Evolutionary conservation across 805 yeast species (phyloP).

Genomic region (Starmerella roubikii): DNA sequence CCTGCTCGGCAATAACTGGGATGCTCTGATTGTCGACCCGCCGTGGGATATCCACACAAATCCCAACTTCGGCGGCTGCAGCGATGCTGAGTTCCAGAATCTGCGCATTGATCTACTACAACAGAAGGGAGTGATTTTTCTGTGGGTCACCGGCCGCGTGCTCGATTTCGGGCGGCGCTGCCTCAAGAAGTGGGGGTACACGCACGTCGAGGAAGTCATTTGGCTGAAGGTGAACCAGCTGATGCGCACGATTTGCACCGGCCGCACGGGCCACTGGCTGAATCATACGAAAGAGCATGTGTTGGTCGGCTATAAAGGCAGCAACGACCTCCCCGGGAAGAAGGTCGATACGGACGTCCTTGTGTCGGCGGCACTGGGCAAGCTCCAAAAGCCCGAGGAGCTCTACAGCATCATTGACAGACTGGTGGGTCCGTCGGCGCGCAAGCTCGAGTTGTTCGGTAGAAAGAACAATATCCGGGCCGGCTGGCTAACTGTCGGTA

Average conservation of each 20-base stretch:
- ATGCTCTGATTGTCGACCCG: constrained; percentile 72
- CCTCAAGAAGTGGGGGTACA: constrained; percentile 69
- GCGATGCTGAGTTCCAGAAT: constrained; percentile 57
- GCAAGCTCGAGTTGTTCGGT: constrained; percentile 83
- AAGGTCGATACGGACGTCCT: constrained; percentile 57
- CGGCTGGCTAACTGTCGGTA: constrained; percentile 58
- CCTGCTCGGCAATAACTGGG: constrained; percentile 66
- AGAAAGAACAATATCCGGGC: constrained; percentile 72
- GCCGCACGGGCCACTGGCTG: constrained; percentile 94
- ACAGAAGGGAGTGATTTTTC: constrained; percentile 65
- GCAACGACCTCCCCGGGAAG: constrained; percentile 54
- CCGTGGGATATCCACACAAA: constrained; percentile 96
- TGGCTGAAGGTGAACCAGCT: constrained; percentile 90
- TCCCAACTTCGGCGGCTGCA: constrained; percentile 22
- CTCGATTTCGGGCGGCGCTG: constrained; percentile 77
- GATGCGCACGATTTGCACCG: constrained; percentile 80
- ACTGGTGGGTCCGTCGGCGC: constrained; percentile 58
- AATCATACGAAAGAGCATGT: constrained; percentile 90
- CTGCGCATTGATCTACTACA: constrained; percentile 59
- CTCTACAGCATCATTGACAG: constrained; percentile 74
- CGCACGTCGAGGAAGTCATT: constrained; percentile 60
- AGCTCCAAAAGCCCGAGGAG: constrained; percentile 86
- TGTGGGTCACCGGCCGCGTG: constrained; percentile 95
- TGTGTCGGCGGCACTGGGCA: constrained; percentile 75
- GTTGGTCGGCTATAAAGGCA: constrained; percentile 76